Evolutionary conservation across 2,329 filamentous ascomycete genomes (phyloP).

Genomic region (Lasiodiplodia hormozganensis): DNA sequence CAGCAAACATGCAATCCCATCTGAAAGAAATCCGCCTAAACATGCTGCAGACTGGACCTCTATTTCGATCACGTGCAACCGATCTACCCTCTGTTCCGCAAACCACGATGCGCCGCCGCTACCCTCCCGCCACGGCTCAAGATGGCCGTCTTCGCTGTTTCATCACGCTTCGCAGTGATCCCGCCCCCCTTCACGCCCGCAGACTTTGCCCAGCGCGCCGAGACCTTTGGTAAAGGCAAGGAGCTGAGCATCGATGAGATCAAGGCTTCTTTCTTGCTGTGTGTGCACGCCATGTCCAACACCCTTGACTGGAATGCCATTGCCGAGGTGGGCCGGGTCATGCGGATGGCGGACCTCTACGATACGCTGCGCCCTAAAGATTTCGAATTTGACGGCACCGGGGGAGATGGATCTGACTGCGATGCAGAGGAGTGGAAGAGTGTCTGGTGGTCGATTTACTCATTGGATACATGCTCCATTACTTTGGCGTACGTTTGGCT

Average conservation of each 20-base stretch:
- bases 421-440: background rate
- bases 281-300: background rate
- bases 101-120: background rate
- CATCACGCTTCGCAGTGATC: background rate
- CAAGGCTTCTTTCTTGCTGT: background rate
- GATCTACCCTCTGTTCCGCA: background rate
- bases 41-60: background rate
- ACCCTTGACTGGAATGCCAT: background rate
- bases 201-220: background rate
- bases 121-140: background rate
- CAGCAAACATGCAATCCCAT: background rate
- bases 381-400: background rate
- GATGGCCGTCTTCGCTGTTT: slow-evolving; percentile 1
- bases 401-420: background rate
- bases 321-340: background rate
- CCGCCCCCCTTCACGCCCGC: background rate
- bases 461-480: background rate
- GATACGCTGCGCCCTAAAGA: background rate
- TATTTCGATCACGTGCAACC: background rate
- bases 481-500: background rate
- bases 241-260: background rate
- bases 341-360: slow-evolving; percentile 2
- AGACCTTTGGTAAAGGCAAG: background rate
- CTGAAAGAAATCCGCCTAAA: background rate
- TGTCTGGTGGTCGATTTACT: background rate